A percentile compares a stretch with the other conserved stretches of the same genome.
Evolutionary conservation across 805 yeast species (phyloP).

Genomic region (Sugiyamaella chiloensis): DNA sequence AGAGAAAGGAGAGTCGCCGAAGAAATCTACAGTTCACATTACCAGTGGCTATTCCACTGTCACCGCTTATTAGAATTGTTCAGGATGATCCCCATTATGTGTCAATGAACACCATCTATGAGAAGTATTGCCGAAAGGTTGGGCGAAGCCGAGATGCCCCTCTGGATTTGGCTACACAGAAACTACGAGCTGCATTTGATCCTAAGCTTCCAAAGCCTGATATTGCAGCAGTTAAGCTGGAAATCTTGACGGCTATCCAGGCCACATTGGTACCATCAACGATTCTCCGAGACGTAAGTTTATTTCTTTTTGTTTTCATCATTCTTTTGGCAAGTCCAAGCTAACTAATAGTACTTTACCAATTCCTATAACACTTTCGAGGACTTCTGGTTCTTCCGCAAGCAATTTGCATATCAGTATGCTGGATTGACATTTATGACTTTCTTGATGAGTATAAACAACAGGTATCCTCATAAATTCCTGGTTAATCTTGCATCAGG

Average conservation of each 20-base stretch:
- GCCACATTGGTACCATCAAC: constrained; percentile 80
- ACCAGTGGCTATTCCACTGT: constrained; percentile 89
- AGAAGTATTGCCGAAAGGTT: constrained; percentile 71
- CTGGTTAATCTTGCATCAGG: constrained; percentile 80
- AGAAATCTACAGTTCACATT: constrained; percentile 80
- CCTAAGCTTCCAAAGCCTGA: constrained; percentile 93
- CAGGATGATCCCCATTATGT: constrained; percentile 75
- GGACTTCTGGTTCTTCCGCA: constrained; percentile 96
- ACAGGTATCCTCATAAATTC: constrained; percentile 91
- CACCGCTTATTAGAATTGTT: constrained; percentile 90
- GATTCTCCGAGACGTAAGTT: constrained; percentile 72
- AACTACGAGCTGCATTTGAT: constrained; percentile 88
- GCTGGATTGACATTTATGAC: constrained; percentile 91
- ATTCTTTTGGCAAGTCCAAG: too few relatives aligned
- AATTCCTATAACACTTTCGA: constrained; percentile 71
- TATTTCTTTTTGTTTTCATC: too few relatives aligned
- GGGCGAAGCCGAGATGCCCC: constrained; percentile 86
- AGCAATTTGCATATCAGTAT: constrained; percentile 91
- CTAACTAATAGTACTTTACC: too few relatives aligned
- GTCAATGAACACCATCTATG: constrained; percentile 80
- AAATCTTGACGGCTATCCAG: constrained; percentile 87
- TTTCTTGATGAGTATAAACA: constrained; percentile 88
- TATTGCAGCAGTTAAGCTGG: constrained; percentile 80
- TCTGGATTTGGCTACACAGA: constrained; percentile 77
- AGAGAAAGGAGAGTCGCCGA: constrained; percentile 83